Evolutionary conservation across 2,329 filamentous ascomycete genomes (phyloP).

Genomic region (Colletotrichum sp.): DNA sequence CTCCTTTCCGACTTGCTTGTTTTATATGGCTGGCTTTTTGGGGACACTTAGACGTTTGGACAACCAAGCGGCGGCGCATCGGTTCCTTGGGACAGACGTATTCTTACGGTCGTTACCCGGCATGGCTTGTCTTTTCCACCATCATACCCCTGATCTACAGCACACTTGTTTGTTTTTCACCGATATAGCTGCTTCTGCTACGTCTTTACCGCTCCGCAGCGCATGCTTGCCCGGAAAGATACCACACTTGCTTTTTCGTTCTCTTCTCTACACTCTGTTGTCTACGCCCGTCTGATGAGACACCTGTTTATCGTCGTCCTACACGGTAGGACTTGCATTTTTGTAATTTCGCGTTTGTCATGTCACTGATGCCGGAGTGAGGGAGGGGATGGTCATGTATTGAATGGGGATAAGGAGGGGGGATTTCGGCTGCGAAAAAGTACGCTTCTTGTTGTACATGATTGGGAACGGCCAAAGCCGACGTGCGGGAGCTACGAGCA

Average conservation of each 20-base stretch:
- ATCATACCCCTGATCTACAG: constrained; percentile 20
- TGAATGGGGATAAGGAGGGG: not conserved
- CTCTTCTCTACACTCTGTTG: not conserved
- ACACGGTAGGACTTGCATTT: not conserved
- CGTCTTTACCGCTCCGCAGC: constrained; percentile 20
- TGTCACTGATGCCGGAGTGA: constrained; percentile 14
- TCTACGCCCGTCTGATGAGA: not conserved
- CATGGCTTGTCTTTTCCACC: constrained; percentile 9
- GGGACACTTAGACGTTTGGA: not conserved
- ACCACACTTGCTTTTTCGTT: constrained; percentile 17
- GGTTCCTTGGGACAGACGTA: constrained; percentile 4
- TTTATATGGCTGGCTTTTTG: constrained; percentile 9
- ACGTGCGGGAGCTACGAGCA: not conserved
- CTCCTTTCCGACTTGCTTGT: constrained; percentile 1
- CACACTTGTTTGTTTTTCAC: constrained; percentile 6
- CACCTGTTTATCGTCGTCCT: not conserved
- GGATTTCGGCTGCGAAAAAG: not conserved
- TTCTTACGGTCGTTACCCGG: constrained; percentile 14
- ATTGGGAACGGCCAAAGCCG: not conserved
- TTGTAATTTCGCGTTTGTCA: constrained; percentile 13
- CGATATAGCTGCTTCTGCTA: constrained; percentile 7
- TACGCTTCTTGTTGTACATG: constrained; percentile 9
- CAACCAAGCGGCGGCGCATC: constrained; percentile 8
- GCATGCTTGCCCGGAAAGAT: constrained; percentile 22
- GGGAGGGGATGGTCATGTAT: constrained; percentile 4